Evolutionary conservation across 1,139 yeast genomes (phyloP).

Genomic region (Hemisphaericaspora subhashii): DNA sequence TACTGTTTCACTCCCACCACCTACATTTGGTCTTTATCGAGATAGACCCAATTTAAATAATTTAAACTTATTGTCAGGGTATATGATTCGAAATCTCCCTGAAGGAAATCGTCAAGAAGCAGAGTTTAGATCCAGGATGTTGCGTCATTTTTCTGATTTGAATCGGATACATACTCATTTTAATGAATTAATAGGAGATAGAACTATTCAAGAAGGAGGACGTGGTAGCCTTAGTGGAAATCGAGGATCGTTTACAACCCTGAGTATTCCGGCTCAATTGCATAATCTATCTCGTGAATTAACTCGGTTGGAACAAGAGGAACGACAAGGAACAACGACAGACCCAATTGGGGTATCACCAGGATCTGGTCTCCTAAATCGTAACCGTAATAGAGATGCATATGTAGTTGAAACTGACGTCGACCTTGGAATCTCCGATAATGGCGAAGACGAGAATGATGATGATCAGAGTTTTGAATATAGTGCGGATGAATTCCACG

Average conservation of each 20-base stretch:
- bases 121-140: slow-evolving; percentile 13
- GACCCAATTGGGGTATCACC: no score
- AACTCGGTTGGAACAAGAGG: slow-evolving; percentile 3
- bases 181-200: slow-evolving; percentile 8
- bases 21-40: neutral
- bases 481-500: no score
- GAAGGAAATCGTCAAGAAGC: slow-evolving; percentile 5
- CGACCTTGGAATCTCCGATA: no score
- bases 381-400: slow-evolving; percentile 10
- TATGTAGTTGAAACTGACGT: slow-evolving; percentile 8
- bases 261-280: slow-evolving; percentile 14
- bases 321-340: neutral
- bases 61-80: slow-evolving; percentile 14
- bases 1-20: neutral
- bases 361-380: no score
- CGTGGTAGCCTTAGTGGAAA: neutral
- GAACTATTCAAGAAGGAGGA: neutral
- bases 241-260: neutral
- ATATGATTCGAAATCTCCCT: slow-evolving; percentile 11
- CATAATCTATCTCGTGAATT: slow-evolving; percentile 14
- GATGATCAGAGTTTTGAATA: slow-evolving; percentile 1
- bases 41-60: slow-evolving; percentile 11
- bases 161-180: slow-evolving; percentile 14
- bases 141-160: slow-evolving; percentile 14
- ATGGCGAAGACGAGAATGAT: slow-evolving; percentile 8